Percentiles rank a stretch among this genome's conserved stretches.
Evolutionary conservation across 2,329 filamentous ascomycete species (phyloP).

Genomic region (Chaetomium globosum): DNA sequence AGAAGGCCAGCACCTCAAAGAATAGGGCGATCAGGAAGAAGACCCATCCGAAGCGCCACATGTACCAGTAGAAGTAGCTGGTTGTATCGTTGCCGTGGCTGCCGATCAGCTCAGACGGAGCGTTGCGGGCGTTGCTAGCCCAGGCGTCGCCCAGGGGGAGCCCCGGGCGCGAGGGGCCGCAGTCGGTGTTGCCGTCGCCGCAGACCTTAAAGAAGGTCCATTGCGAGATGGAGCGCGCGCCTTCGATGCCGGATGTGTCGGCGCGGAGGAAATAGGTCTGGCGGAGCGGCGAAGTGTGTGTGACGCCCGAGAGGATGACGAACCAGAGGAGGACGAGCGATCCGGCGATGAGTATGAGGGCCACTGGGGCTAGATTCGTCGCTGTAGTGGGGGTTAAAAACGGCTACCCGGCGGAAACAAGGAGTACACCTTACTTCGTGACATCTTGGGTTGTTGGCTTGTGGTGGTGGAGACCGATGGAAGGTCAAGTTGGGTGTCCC

Average conservation of each 20-base stretch:
- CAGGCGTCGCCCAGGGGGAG: conserved; percentile 73
- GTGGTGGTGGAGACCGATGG: not conserved
- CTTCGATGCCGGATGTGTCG: conserved; percentile 71
- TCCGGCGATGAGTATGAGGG: conserved; percentile 53
- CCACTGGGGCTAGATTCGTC: conserved; percentile 45
- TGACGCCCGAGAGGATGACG: conserved; percentile 60
- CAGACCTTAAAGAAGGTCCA: conserved; percentile 94
- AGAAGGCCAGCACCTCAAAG: conserved; percentile 70
- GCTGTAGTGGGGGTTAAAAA: conserved; percentile 18
- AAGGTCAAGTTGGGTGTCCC: not conserved
- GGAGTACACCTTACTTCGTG: conserved; percentile 17
- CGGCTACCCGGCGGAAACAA: not conserved
- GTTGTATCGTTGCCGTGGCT: conserved; percentile 58
- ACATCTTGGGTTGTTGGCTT: conserved; percentile 16
- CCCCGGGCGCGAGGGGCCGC: conserved; percentile 63
- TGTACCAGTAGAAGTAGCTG: conserved; percentile 69
- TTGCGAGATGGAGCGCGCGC: conserved; percentile 68
- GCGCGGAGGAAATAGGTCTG: conserved; percentile 85
- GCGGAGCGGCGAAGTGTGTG: conserved; percentile 60
- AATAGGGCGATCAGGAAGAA: conserved; percentile 85
- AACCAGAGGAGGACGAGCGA: conserved; percentile 61
- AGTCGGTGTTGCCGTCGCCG: conserved; percentile 65
- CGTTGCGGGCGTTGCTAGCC: conserved; percentile 51
- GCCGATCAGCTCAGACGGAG: conserved; percentile 54
- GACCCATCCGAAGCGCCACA: conserved; percentile 91